A percentile compares a stretch with the other conserved stretches of the same genome.
phyloP scores from a whole-genome alignment of 1,284 basidiomycete species.

The Cryptococcus depauperatus region DNA sequence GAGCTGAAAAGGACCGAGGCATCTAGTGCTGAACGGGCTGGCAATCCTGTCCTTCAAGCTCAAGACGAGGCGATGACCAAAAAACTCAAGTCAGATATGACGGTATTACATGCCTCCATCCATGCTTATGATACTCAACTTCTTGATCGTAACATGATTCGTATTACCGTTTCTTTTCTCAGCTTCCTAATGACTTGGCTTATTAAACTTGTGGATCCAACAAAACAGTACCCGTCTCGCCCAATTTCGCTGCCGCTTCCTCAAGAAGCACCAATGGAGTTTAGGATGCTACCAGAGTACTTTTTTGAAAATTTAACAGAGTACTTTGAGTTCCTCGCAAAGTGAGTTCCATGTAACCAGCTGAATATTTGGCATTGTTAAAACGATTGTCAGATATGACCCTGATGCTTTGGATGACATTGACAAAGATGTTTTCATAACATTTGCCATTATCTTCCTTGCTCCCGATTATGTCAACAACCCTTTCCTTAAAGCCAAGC shows the following conservation, averaged over 20 bases:
- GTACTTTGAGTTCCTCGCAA: slow-evolving; percentile 72
- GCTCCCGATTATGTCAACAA: slow-evolving; percentile 98
- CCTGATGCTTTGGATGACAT: slow-evolving; percentile 73
- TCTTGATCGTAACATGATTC: slow-evolving; percentile 74
- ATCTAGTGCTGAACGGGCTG: slow-evolving; percentile 56
- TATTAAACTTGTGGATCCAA: slow-evolving; percentile 83
- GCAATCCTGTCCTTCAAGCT: slow-evolving; percentile 50
- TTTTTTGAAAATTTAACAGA: slow-evolving; percentile 91
- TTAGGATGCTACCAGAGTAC: slow-evolving; percentile 89
- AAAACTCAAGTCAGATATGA: slow-evolving; percentile 64
- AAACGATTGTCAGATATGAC: slow-evolving; percentile 50
- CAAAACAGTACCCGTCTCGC: slow-evolving; percentile 64
- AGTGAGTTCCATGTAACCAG: slow-evolving; percentile 49
- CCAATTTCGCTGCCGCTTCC: slow-evolving; percentile 72
- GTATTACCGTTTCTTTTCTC: slow-evolving; percentile 71
- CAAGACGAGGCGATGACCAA: slow-evolving; percentile 55
- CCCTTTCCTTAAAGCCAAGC: slow-evolving; percentile 95
- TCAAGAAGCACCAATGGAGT: slow-evolving; percentile 70
- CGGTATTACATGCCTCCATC: slow-evolving; percentile 58
- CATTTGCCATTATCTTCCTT: slow-evolving; percentile 85
- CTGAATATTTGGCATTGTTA: slow-evolving; percentile 2
- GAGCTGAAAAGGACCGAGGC: slow-evolving; percentile 69
- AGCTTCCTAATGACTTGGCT: slow-evolving; percentile 93
- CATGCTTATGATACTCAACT: slow-evolving; percentile 78
- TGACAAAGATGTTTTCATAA: slow-evolving; percentile 79